Conservation (phyloP, 75 land plant species). For the Sequoiadendron giganteum region DNA sequence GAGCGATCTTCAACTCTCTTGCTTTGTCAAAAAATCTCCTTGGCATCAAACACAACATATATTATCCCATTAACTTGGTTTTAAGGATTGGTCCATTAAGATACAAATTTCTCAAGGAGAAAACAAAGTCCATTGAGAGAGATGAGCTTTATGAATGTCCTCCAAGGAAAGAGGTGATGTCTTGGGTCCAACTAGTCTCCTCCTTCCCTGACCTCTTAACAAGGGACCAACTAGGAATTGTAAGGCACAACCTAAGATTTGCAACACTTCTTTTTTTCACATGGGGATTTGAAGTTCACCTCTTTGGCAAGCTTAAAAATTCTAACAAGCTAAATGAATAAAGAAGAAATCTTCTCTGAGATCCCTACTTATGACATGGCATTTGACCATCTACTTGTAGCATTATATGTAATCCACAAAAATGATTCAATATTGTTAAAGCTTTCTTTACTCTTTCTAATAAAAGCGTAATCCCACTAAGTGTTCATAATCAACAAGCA, state of each 20-base stretch:
- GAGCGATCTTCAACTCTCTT: too few relatives aligned
- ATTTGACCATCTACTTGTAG: neutral
- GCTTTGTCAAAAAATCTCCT: too few relatives aligned
- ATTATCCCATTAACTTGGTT: too few relatives aligned
- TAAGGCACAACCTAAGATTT: neutral
- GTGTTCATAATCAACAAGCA: neutral
- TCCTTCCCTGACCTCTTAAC: neutral
- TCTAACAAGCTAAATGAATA: neutral
- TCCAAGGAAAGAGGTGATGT: neutral
- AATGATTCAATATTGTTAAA: neutral
- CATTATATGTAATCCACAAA: neutral
- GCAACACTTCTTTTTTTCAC: neutral
- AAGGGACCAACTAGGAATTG: neutral
- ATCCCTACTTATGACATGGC: neutral
- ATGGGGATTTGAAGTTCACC: neutral
- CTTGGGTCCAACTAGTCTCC: neutral
- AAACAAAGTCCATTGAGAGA: too few relatives aligned
- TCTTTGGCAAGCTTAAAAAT: neutral
- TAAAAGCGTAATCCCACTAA: neutral
- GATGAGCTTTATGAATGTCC: too few relatives aligned
- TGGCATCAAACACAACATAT: too few relatives aligned
- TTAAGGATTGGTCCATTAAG: too few relatives aligned
- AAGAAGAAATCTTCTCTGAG: neutral
- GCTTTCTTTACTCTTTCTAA: neutral
- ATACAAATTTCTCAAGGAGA: too few relatives aligned